Conservation (phyloP, 106 monocot species). For the Apostasia shenzhenica region DNA sequence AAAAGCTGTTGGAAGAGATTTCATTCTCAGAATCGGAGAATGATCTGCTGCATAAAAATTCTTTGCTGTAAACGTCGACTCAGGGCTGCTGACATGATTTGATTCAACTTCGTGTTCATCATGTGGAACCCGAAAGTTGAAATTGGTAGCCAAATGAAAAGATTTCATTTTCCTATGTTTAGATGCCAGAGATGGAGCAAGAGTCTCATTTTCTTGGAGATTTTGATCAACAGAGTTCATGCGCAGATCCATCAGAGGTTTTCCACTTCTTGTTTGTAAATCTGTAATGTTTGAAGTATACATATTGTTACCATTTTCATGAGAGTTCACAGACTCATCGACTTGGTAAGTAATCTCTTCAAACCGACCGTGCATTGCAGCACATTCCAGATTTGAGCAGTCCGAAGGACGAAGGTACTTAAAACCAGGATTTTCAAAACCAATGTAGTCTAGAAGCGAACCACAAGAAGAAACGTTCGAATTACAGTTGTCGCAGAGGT, state of each 20-base stretch:
- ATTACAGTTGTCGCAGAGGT: constrained; percentile 37
- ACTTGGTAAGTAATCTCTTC: constrained; percentile 59
- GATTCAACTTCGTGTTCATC: not conserved
- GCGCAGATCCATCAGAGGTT: not conserved
- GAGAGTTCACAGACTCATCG: constrained; percentile 26
- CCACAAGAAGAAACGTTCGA: constrained; percentile 48
- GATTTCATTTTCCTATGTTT: constrained; percentile 10
- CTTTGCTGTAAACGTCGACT: constrained; percentile 16
- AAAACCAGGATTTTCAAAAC: constrained; percentile 2
- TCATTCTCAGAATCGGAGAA: constrained; percentile 24
- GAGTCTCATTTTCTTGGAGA: constrained; percentile 8
- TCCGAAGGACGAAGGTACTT: constrained; percentile 1
- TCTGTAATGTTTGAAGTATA: not conserved
- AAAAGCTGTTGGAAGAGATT: constrained; percentile 42
- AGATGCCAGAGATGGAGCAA: not conserved
- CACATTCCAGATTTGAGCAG: constrained; percentile 25
- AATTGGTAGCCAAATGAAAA: constrained; percentile 7
- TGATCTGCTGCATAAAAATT: constrained; percentile 23
- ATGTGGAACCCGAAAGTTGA: constrained; percentile 6
- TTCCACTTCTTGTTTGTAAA: not conserved
- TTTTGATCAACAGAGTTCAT: constrained; percentile 3
- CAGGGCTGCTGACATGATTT: not conserved
- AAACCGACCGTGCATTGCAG: constrained; percentile 64
- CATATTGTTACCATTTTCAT: constrained; percentile 15
- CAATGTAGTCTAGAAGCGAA: constrained; percentile 39